Evolutionary conservation across 192 early-diverging fungal species (phyloP), one percentile per base, ranked within the genome.

Genomic region (Entophlyctis helioformis): DNA sequence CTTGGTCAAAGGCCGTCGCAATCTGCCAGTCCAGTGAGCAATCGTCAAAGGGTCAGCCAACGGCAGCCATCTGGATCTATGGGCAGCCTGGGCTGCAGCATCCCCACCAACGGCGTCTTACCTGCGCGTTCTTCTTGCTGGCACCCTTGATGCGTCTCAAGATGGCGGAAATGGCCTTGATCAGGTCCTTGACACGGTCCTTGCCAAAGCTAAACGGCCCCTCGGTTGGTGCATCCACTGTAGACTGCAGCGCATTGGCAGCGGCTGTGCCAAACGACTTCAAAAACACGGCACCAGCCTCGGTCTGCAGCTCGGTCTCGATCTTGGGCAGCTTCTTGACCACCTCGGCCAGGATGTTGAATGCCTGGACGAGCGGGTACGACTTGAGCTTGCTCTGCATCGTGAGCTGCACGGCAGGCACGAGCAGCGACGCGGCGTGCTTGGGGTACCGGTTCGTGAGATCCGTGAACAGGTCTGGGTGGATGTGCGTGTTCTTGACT

Each of bases 401-500:
- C 0, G 50, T 50, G 13, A 48, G 25, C 32, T 60, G 48, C 3
- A 85, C 50, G 2, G 83, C 51, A 11, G 48, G 61, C 22, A 65
- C 57, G 11, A 81, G 66, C 2, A 87, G 55, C 50, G 63, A 60
- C 81, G 80, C 87, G 26, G 71, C 66, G 29, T 66, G 50, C 10
- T 62, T 48, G 16, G 80, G 74, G 47, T 72, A 76, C 22, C 76
- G 64, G n/a, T 71, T 64, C 42, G 80, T 51, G 19, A 83, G 63
- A 9, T 67, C 64, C 20, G 77, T 45, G 60, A 92, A 85, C 54
- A 92, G 71, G 35, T 66, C 71, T 15, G 76, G 59, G 42, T 77
- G 70, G 46, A 92, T 44, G 44, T 76, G 76, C 39, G 76, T 75
- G 31, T 80, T 75, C 59, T 83, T 82, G 50, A 71, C 72, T 36